Conservation (phyloP, 257 asterid genomes). For the Thymus quinquecostatus region DNA sequence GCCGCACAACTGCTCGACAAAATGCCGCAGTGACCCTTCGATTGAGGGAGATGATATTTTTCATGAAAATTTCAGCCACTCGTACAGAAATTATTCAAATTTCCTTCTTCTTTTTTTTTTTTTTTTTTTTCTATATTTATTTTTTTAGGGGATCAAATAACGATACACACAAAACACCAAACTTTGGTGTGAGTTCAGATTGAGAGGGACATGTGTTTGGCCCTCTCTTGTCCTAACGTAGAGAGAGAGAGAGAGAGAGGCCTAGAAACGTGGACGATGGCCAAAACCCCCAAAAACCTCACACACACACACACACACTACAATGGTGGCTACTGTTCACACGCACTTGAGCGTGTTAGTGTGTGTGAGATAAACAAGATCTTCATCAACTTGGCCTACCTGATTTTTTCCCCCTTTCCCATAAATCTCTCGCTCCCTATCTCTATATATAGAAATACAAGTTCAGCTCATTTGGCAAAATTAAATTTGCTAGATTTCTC, state of each 20-base stretch:
- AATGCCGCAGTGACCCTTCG: constrained; percentile 20
- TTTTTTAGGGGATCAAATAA: not conserved
- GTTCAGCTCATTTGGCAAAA: constrained; percentile 14
- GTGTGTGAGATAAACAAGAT: constrained; percentile 12
- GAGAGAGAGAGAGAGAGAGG: not conserved
- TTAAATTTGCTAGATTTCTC: constrained; percentile 54
- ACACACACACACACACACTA: not conserved
- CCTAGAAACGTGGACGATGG: constrained; percentile 40
- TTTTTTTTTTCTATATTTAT: not conserved
- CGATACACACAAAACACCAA: constrained; percentile 27
- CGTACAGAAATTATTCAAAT: constrained; percentile 12
- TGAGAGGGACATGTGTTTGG: constrained; percentile 44
- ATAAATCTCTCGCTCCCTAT: not conserved
- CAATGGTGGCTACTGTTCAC: constrained; percentile 14
- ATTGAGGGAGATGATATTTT: not conserved
- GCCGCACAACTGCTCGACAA: constrained; percentile 29
- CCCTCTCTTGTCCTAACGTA: constrained; percentile 22
- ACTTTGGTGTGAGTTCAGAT: not conserved
- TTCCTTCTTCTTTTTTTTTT: not conserved
- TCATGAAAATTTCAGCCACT: constrained; percentile 26
- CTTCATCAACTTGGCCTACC: not conserved
- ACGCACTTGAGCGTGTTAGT: constrained; percentile 33
- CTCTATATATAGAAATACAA: constrained; percentile 8
- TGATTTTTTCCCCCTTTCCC: constrained; percentile 1
- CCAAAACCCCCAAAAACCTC: not conserved